These are phyloP conservation scores for Galeopsis tetrahit DNA, from an alignment of 257 asterid genomes.

Conservation along the genomic window DNA sequence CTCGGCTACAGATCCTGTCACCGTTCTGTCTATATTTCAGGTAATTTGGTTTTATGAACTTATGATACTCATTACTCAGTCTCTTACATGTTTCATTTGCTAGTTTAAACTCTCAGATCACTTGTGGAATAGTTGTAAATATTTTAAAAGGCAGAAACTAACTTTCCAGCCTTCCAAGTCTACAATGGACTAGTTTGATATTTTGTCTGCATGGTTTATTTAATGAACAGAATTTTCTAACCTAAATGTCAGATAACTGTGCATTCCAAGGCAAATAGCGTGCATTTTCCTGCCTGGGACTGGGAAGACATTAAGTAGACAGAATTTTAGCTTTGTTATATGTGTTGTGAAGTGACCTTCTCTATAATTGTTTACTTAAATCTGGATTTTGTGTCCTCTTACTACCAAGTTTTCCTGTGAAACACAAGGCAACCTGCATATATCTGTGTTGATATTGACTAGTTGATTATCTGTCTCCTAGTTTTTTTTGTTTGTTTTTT, in stretches of 20 bases:
- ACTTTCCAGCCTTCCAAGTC: constrained; percentile 5
- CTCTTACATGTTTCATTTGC: constrained; percentile 18
- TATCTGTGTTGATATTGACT: constrained; percentile 20
- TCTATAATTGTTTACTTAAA: constrained; percentile 25
- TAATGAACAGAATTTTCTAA: background rate
- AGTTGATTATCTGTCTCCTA: constrained; percentile 23
- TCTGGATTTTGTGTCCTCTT: constrained; percentile 3
- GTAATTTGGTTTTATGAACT: constrained; percentile 45
- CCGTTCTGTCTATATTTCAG: constrained; percentile 98
- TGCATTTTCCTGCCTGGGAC: constrained; percentile 14
- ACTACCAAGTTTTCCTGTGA: constrained; percentile 2
- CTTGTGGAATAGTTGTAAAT: constrained; percentile 23
- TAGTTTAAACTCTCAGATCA: constrained; percentile 10
- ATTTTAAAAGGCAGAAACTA: constrained; percentile 6
- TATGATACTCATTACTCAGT: constrained; percentile 18
- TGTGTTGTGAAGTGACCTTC: background rate
- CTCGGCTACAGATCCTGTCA: constrained; percentile 98
- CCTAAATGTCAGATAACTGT: background rate
- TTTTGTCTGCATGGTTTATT: constrained; percentile 20
- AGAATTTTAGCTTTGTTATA: background rate
- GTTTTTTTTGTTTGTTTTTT: constrained; percentile 6
- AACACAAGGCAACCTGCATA: constrained; percentile 8
- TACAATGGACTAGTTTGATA: constrained; percentile 16
- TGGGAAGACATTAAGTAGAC: background rate
- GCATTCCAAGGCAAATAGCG: constrained; percentile 21